phyloP scores from a whole-genome alignment of 768 basidiomycete genomes.

The Termitomyces sp. region DNA sequence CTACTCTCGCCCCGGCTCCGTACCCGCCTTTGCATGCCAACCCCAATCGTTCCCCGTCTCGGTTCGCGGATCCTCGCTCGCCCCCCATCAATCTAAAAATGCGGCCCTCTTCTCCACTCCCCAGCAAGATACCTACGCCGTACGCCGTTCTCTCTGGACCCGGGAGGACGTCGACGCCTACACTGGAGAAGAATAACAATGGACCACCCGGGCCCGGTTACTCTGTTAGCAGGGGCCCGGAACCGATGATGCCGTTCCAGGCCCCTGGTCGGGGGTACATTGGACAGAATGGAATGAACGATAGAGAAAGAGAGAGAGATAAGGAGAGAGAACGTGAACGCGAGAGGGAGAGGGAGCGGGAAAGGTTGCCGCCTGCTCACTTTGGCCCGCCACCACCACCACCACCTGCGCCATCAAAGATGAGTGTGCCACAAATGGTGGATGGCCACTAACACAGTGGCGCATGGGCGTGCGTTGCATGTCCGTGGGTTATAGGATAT shows the following conservation, averaged over 20 bases:
- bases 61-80: constrained; percentile 22
- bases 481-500: neutral
- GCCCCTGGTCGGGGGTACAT: constrained; percentile 17
- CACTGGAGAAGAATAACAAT: constrained; percentile 16
- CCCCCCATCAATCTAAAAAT: constrained; percentile 30
- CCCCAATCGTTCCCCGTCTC: constrained; percentile 22
- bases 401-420: constrained; percentile 34
- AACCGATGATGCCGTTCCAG: constrained; percentile 24
- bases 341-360: constrained; percentile 25
- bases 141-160: constrained; percentile 20
- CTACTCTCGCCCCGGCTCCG: constrained; percentile 13
- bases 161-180: constrained; percentile 22
- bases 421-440: constrained; percentile 39
- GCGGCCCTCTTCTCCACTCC: constrained; percentile 28
- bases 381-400: constrained; percentile 20
- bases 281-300: constrained; percentile 11
- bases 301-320: constrained; percentile 21
- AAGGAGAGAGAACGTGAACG: constrained; percentile 20
- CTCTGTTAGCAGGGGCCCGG: constrained; percentile 25
- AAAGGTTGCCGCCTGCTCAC: constrained; percentile 23
- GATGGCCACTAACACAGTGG: constrained; percentile 29
- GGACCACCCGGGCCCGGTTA: constrained; percentile 13
- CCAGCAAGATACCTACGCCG: constrained; percentile 15
- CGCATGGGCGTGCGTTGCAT: neutral
- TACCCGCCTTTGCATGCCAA: constrained; percentile 13